These are phyloP conservation scores for Lentinula sp. DNA, from an alignment of 768 basidiomycete species.

Conservation along the genomic window DNA sequence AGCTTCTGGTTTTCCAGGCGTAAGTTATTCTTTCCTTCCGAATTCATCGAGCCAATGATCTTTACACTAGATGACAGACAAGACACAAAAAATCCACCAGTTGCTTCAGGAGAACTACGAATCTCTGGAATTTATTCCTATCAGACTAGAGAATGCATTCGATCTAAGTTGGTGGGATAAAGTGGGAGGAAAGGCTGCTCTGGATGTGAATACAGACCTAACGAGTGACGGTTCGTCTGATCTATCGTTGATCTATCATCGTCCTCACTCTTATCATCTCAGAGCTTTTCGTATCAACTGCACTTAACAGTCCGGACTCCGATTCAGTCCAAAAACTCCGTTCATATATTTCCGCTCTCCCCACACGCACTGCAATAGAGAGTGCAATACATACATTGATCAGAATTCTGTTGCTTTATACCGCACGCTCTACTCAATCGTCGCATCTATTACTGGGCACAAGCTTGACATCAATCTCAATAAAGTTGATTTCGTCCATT, in stretches of 20 bases:
- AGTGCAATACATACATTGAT: conserved; percentile 52
- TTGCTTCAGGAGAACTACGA: conserved; percentile 39
- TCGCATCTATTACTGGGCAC: conserved; percentile 79
- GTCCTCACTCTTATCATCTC: neutral
- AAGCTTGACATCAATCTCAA: conserved; percentile 70
- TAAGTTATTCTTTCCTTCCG: conserved; percentile 25
- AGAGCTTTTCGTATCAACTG: neutral
- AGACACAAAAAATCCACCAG: conserved; percentile 43
- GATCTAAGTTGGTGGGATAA: conserved; percentile 59
- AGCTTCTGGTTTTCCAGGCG: conserved; percentile 53
- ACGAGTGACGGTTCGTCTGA: conserved; percentile 42
- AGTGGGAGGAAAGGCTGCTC: conserved; percentile 26
- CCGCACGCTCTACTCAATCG: conserved; percentile 48
- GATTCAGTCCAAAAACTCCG: conserved; percentile 28
- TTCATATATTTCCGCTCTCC: conserved; percentile 56
- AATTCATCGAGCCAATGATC: conserved; percentile 10
- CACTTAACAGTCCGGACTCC: conserved; percentile 17
- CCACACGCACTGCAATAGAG: conserved; percentile 66
- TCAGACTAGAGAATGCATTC: conserved; percentile 74
- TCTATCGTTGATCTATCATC: neutral
- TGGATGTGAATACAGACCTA: conserved; percentile 38
- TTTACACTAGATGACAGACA: conserved; percentile 41
- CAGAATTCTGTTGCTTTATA: conserved; percentile 66
- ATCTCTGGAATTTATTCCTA: conserved; percentile 49
- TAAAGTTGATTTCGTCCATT: conserved; percentile 67